These are phyloP conservation scores for Saururus chinensis DNA, from an alignment of 164 flowering plant species.

Conservation along the genomic window DNA sequence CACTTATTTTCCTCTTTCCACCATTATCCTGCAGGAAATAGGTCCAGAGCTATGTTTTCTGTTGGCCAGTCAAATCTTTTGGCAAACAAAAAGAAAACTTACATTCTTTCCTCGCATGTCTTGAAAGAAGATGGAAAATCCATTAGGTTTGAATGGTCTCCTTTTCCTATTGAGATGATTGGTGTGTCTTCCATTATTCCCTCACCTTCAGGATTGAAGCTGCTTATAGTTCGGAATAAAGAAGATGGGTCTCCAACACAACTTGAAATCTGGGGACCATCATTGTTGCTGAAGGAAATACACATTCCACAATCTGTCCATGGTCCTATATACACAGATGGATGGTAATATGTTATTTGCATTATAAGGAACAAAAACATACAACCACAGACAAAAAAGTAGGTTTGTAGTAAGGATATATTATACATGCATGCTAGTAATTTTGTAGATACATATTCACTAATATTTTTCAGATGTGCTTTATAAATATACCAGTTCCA, in stretches of 20 bases:
- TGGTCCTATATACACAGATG: constrained; percentile 81
- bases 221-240: constrained; percentile 61
- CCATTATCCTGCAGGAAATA: constrained; percentile 31
- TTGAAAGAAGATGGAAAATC: constrained; percentile 21
- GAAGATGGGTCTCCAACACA: constrained; percentile 71
- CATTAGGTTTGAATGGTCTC: constrained; percentile 77
- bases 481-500: too few relatives aligned
- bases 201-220: constrained; percentile 85
- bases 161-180: constrained; percentile 80
- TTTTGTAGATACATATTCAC: too few relatives aligned
- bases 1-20: background rate
- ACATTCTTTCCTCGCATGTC: constrained; percentile 48
- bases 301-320: constrained; percentile 66
- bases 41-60: constrained; percentile 63
- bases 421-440: too few relatives aligned
- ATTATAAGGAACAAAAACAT: background rate
- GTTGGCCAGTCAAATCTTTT: constrained; percentile 67
- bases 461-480: too few relatives aligned
- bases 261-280: constrained; percentile 76
- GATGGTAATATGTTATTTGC: constrained; percentile 48
- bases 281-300: constrained; percentile 73
- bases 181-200: constrained; percentile 72
- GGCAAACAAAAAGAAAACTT: constrained; percentile 69
- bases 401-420: background rate
- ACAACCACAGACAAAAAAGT: too few relatives aligned